Conservation (phyloP, 2,329 filamentous ascomycete species). For the Trichoderma afroharzianum region DNA sequence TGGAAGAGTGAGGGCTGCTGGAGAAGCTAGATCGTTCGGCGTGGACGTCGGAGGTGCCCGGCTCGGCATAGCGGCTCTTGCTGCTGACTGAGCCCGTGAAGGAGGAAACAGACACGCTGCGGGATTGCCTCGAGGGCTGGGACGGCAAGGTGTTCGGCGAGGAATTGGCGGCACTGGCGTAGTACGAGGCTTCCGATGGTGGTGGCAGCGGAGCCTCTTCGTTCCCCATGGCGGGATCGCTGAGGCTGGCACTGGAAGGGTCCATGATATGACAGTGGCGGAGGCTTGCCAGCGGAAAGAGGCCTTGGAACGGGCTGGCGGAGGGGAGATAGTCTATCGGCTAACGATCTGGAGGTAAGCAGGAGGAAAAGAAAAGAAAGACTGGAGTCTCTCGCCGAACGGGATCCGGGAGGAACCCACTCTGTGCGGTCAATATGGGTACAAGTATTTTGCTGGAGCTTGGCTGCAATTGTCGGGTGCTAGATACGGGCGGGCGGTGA, state of each 20-base stretch:
- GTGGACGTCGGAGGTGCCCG: slow-evolving; percentile 54
- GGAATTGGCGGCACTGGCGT: slow-evolving; percentile 13
- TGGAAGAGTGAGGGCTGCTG: slow-evolving; percentile 51
- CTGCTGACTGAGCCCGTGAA: slow-evolving; percentile 31
- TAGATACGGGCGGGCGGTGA: slow-evolving; percentile 1
- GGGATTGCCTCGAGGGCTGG: slow-evolving; percentile 26
- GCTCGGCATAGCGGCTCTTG: slow-evolving; percentile 55
- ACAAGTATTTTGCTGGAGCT: background rate
- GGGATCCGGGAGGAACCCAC: slow-evolving; percentile 2
- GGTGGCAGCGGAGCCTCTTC: slow-evolving; percentile 6
- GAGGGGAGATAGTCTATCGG: background rate
- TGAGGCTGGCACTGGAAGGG: background rate
- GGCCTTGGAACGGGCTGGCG: background rate
- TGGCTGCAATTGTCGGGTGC: slow-evolving; percentile 6
- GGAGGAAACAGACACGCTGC: slow-evolving; percentile 45
- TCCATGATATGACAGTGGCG: slow-evolving; percentile 15
- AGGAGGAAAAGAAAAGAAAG: background rate
- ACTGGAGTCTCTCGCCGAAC: background rate
- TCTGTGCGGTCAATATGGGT: background rate
- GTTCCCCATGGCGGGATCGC: background rate
- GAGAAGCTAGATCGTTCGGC: slow-evolving; percentile 60
- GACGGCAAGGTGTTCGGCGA: slow-evolving; percentile 12
- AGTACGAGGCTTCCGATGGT: background rate
- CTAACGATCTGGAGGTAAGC: slow-evolving; percentile 5
- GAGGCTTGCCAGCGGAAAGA: background rate